A percentile compares a stretch with the other conserved stretches of the same genome.
These are phyloP conservation scores for Albatrellus sp. DNA, from an alignment of 1,284 basidiomycete species.

Conservation along the genomic window DNA sequence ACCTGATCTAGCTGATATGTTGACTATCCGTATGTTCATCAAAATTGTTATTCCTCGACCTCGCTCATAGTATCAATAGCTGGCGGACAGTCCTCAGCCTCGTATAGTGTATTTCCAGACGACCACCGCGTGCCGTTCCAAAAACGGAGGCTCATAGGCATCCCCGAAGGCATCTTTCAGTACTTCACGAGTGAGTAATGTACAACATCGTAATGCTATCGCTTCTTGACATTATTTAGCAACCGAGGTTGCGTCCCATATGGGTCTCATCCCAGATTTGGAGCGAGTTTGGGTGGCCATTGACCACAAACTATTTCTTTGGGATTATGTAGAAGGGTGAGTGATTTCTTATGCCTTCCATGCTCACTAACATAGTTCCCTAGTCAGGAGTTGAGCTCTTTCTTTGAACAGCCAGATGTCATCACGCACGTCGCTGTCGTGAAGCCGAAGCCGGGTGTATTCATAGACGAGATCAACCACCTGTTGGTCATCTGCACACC, in stretches of 20 bases:
- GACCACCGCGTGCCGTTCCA: slow-evolving; percentile 74
- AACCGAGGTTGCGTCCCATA: slow-evolving; percentile 47
- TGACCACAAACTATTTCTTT: slow-evolving; percentile 89
- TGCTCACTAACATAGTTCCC: slow-evolving; percentile 4
- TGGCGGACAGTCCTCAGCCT: slow-evolving; percentile 51
- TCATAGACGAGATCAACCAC: slow-evolving; percentile 86
- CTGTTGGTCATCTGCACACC: slow-evolving; percentile 88
- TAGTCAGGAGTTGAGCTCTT: slow-evolving; percentile 78
- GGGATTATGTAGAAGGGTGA: slow-evolving; percentile 92
- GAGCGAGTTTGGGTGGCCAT: slow-evolving; percentile 94
- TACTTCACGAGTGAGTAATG: slow-evolving; percentile 59
- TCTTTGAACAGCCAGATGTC: slow-evolving; percentile 83
- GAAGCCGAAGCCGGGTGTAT: slow-evolving; percentile 70
- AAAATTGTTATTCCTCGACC: neutral
- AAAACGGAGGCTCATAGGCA: slow-evolving; percentile 60
- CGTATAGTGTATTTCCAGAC: slow-evolving; percentile 68
- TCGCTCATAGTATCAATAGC: slow-evolving; percentile 23
- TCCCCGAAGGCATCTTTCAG: slow-evolving; percentile 78
- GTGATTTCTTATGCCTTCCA: slow-evolving; percentile 16
- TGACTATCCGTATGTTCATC: slow-evolving; percentile 36
- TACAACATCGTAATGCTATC: neutral
- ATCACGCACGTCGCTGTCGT: slow-evolving; percentile 83
- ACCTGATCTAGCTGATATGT: slow-evolving; percentile 59
- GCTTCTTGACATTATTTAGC: slow-evolving; percentile 21
- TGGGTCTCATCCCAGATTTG: slow-evolving; percentile 91